Base-by-base conservation (phyloP, 2,329 filamentous ascomycete genomes). In the Periconia sp. region DNA sequence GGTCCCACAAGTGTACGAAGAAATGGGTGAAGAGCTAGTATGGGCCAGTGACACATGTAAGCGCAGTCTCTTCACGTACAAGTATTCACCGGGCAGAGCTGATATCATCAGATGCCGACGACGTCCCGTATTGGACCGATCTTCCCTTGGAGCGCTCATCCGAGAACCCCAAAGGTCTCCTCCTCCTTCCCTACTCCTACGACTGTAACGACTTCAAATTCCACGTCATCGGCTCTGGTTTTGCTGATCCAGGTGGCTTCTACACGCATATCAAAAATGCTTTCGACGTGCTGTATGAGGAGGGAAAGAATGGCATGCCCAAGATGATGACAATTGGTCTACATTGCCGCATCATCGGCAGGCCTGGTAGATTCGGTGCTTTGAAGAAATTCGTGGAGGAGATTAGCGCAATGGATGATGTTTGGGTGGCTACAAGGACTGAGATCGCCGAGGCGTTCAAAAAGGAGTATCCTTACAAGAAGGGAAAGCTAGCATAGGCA, bases 301-400 rank as follows among this genome's bases (percentile, higher is more conserved):
- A 81, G 48, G 78, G 77, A 1, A 59, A 70, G 37, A 68, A 69
- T 9, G 77, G 77, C 1, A 61, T 60, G 50, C 77, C 77, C 4
- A 80, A 79, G 65, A 82, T 82, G 79, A 82, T 82, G 79, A 81
- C 79, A 0, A 73, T 82, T 17, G 77, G 75, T 2, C 56, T 81
- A 18, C 78, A 81, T 56, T 80, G 76, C 48, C 71, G 78, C 5
- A 78, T 79, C 40, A 74, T 78, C 24, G 79, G 79, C 1, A 72
- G 77, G 23, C 79, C 79, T 0, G 79, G 77, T 4, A 67, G 79
- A 1, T 77, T 77, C 46, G 71, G 68, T 32, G 79, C 78, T 1
- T 54, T 83, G 29, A 69, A 73, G 54, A 73, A 78, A 40, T 80
- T 81, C 55, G 74, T 80, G 2, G 74, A 81, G 44, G 80, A 82